Percentiles rank a stretch among this genome's conserved stretches.
Conservation (phyloP, 495 filamentous ascomycete species). For the Sphaerosporella brunnea region DNA sequence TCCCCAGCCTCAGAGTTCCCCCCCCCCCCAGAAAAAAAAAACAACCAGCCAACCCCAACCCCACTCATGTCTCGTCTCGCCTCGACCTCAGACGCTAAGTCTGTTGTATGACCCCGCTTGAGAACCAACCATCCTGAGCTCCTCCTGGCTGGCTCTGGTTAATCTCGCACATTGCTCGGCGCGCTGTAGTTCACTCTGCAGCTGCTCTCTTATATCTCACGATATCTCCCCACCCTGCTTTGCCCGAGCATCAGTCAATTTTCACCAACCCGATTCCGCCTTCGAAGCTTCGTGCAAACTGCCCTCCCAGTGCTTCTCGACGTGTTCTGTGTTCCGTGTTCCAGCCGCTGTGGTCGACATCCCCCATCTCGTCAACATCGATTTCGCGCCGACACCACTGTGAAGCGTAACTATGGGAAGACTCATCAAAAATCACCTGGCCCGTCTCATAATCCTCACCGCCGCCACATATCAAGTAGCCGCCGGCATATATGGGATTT, state of each 20-base stretch:
- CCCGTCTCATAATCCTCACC: conserved; percentile 73
- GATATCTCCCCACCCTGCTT: conserved; percentile 1
- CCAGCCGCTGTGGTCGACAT: neutral
- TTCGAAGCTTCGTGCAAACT: no score
- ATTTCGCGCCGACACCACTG: neutral
- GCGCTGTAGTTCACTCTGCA: no score
- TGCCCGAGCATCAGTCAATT: neutral
- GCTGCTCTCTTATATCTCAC: conserved; percentile 2
- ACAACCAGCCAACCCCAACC: no score
- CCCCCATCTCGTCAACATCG: neutral
- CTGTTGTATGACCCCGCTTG: conserved; percentile 1
- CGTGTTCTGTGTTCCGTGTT: no score
- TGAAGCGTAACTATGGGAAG: conserved; percentile 54
- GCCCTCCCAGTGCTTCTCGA: neutral
- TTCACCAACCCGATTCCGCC: neutral
- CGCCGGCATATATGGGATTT: conserved; percentile 69
- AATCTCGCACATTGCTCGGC: no score
- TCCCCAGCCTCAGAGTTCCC: no score
- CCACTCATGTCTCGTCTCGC: no score
- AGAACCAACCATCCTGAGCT: neutral
- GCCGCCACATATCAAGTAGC: conserved; percentile 73
- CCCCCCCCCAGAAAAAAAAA: no score
- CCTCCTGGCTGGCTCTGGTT: neutral
- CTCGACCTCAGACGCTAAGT: no score
- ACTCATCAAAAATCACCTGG: conserved; percentile 99